phyloP scores from a whole-genome alignment of 306 rosid species.

The Citrullus amarus region DNA sequence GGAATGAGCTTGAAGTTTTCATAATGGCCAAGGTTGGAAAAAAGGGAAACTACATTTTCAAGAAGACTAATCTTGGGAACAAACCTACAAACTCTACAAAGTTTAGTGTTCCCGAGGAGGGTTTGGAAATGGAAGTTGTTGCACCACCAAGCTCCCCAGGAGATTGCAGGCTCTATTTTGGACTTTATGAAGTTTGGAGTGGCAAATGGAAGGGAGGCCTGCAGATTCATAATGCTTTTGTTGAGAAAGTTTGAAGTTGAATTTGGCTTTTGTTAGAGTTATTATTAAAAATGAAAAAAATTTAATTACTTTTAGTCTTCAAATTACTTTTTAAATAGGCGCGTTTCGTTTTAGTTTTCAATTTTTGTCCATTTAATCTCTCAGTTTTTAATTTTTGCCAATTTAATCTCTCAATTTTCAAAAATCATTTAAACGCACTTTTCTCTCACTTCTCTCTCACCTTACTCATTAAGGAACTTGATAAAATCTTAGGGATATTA shows the following conservation, averaged over 20 bases:
- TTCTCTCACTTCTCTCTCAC: too few relatives aligned
- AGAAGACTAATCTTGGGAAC: background rate
- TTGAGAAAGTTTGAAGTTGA: background rate
- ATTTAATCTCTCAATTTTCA: too few relatives aligned
- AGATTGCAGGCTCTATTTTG: slow-evolving; percentile 28
- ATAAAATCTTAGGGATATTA: too few relatives aligned
- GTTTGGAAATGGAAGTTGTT: background rate
- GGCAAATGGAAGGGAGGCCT: slow-evolving; percentile 90
- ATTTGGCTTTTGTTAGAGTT: background rate
- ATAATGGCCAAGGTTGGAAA: slow-evolving; percentile 68
- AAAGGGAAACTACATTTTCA: slow-evolving; percentile 19
- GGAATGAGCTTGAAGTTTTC: slow-evolving; percentile 30
- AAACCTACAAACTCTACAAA: background rate
- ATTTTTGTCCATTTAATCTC: too few relatives aligned
- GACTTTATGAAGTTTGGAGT: slow-evolving; percentile 87
- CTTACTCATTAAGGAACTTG: too few relatives aligned
- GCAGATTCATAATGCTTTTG: slow-evolving; percentile 23
- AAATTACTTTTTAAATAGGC: too few relatives aligned
- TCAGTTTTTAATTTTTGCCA: too few relatives aligned
- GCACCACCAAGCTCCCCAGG: fast-evolving
- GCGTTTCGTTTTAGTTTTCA: too few relatives aligned
- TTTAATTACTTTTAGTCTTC: too few relatives aligned
- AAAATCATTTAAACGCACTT: too few relatives aligned
- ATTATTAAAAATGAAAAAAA: too few relatives aligned
- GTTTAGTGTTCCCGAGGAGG: background rate